Evolutionary conservation across 257 asterid species (phyloP).

Genomic region (Petunia secreta): DNA sequence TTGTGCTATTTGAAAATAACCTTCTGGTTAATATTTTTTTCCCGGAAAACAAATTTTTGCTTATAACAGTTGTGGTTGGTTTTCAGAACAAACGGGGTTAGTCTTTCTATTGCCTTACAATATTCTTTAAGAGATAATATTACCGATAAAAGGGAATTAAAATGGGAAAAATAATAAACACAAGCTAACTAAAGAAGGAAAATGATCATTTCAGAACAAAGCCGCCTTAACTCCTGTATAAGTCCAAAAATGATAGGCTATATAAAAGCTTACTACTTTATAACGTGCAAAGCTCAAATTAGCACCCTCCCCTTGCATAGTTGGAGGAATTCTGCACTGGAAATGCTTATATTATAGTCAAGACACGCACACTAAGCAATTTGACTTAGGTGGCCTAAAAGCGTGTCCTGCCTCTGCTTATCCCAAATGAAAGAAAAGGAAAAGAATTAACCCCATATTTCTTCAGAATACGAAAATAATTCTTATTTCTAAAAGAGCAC

Average conservation of each 20-base stretch:
- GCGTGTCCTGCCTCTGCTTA: neutral
- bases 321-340: neutral
- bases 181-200: neutral
- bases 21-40: neutral
- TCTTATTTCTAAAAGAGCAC: slow-evolving; percentile 9
- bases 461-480: neutral
- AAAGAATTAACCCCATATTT: too few species aligned
- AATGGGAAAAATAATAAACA: neutral
- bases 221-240: neutral
- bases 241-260: neutral
- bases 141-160: neutral
- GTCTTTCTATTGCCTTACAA: neutral
- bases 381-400: neutral
- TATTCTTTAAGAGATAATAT: neutral
- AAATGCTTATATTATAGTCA: neutral
- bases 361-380: neutral
- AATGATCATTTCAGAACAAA: neutral
- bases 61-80: neutral
- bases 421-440: too few species aligned
- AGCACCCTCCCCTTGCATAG: neutral
- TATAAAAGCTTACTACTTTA: neutral
- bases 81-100: neutral
- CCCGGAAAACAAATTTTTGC: neutral
- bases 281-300: neutral
- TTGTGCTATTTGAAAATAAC: neutral